Evolutionary conservation across 2,329 filamentous ascomycete species (phyloP).

Genomic region (Fusarium agapanthi): DNA sequence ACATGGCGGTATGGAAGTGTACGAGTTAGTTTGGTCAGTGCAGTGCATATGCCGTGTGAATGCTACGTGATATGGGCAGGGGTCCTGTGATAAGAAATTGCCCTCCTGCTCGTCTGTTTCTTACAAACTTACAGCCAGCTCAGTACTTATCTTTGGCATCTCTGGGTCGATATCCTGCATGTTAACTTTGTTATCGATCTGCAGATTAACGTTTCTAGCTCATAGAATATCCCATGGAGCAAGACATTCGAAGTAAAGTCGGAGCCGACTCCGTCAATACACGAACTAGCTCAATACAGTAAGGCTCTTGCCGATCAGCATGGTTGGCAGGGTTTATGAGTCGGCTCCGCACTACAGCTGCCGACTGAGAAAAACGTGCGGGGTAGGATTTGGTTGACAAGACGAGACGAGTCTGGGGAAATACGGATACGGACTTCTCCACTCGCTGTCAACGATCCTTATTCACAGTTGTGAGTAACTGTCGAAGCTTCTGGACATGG

Average conservation of each 20-base stretch:
- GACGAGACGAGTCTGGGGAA: background rate
- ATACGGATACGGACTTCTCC: background rate
- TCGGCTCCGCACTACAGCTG: background rate
- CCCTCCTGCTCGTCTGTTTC: background rate
- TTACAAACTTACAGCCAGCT: no score
- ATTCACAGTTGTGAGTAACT: background rate
- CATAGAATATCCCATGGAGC: background rate
- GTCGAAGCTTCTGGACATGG: background rate
- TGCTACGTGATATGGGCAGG: background rate
- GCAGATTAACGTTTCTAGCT: background rate
- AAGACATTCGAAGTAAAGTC: background rate
- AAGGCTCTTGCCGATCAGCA: background rate
- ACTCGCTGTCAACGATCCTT: background rate
- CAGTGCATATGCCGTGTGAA: background rate
- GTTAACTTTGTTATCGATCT: background rate
- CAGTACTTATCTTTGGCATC: accelerated
- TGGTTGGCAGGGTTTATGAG: background rate
- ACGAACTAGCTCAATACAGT: background rate
- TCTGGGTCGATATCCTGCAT: accelerated
- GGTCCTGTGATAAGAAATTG: background rate
- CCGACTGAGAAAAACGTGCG: background rate
- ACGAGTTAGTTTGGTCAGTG: no score
- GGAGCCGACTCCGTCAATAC: background rate
- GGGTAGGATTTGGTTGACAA: background rate
- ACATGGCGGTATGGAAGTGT: background rate